These are phyloP conservation scores for Arbutus unedo DNA, from an alignment of 148 eudicot genomes.

Conservation along the genomic window DNA sequence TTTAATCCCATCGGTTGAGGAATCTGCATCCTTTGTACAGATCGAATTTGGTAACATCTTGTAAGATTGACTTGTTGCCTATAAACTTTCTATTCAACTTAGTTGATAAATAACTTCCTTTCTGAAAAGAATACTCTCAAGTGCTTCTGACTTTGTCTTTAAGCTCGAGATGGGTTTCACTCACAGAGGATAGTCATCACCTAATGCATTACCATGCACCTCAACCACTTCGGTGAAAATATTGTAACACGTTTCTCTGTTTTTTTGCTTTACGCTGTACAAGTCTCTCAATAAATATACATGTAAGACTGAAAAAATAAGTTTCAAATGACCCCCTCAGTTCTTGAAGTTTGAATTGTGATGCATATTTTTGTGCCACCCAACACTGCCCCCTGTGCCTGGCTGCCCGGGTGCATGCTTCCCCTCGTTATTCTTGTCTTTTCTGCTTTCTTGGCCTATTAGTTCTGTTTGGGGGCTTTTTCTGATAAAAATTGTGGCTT, in stretches of 20 bases:
- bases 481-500: neutral
- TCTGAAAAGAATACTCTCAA: neutral
- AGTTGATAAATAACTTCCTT: neutral
- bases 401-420: neutral
- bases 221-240: neutral
- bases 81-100: neutral
- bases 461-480: neutral
- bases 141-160: neutral
- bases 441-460: neutral
- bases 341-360: neutral
- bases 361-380: neutral
- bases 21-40: neutral
- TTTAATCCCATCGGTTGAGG: neutral
- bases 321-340: neutral
- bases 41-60: neutral
- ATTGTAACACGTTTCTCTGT: neutral
- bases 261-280: neutral
- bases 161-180: neutral
- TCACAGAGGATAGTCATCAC: neutral
- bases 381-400: neutral
- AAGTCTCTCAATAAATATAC: neutral
- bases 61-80: neutral
- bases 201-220: neutral
- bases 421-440: neutral
- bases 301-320: neutral